Evolutionary conservation across 306 rosid genomes (phyloP).

Genomic region (Acacia confusa): DNA sequence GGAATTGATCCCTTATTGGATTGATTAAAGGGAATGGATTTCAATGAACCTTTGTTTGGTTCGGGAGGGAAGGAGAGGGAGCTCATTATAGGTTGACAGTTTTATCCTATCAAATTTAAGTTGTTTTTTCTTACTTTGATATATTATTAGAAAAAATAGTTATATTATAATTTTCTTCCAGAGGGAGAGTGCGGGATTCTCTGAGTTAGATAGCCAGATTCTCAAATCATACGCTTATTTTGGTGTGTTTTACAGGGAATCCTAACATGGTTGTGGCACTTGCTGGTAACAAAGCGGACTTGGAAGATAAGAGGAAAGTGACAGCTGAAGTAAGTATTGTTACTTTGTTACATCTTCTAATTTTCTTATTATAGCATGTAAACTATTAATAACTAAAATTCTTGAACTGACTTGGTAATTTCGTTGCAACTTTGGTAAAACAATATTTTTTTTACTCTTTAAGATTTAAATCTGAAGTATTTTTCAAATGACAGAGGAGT

Average conservation of each 20-base stretch:
- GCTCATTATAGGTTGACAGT: too few relatives aligned
- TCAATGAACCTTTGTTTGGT: too few relatives aligned
- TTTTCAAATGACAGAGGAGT: neutral
- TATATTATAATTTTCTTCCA: neutral
- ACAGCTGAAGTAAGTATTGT: slow-evolving; percentile 51
- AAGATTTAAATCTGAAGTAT: neutral
- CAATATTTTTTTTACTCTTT: neutral
- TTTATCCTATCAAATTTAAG: too few relatives aligned
- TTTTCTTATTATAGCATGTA: neutral
- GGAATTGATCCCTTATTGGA: too few relatives aligned
- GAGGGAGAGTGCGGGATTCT: neutral
- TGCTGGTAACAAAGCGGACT: slow-evolving; percentile 65
- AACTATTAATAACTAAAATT: neutral
- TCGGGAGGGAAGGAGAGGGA: too few relatives aligned
- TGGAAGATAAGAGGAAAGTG: slow-evolving; percentile 65
- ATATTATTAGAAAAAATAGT: too few relatives aligned
- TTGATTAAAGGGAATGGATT: too few relatives aligned
- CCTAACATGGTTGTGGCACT: slow-evolving; percentile 66
- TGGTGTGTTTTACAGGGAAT: slow-evolving; percentile 45
- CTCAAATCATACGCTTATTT: slow-evolving; percentile 11
- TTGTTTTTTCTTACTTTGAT: too few relatives aligned
- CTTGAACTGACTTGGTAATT: neutral
- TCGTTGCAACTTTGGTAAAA: neutral
- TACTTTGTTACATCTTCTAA: neutral
- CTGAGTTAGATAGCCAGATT: slow-evolving; percentile 19